These are phyloP conservation scores for Solanum piurae DNA, from an alignment of 257 asterid genomes.

Conservation along the genomic window DNA sequence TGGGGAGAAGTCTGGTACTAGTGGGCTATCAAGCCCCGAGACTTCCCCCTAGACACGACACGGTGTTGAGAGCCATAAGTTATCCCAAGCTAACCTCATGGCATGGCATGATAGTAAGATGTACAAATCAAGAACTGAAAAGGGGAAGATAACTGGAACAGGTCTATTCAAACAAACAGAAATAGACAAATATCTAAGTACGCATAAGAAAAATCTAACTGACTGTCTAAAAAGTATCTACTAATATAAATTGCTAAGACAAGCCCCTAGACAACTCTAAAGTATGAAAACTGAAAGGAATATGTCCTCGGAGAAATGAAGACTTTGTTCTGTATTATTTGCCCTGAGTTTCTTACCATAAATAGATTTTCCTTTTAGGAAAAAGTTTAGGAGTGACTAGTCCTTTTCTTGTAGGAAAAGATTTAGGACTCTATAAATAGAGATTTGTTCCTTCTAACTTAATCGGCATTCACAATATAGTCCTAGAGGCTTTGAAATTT, in stretches of 20 bases:
- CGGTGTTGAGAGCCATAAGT: not conserved
- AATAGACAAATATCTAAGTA: not conserved
- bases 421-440: too few relatives aligned
- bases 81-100: not conserved
- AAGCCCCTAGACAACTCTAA: not conserved
- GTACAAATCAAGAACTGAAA: not conserved
- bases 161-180: not conserved
- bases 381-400: too few relatives aligned
- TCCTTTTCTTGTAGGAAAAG: too few relatives aligned
- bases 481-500: too few relatives aligned
- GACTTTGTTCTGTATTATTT: too few relatives aligned
- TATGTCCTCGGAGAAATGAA: too few relatives aligned
- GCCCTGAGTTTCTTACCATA: too few relatives aligned
- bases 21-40: not conserved
- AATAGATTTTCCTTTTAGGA: too few relatives aligned
- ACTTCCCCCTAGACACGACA: not conserved
- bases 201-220: not conserved
- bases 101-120: not conserved
- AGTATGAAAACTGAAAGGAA: not conserved
- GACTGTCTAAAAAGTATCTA: too few relatives aligned
- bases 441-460: too few relatives aligned
- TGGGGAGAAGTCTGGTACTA: not conserved
- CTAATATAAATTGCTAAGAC: too few relatives aligned
- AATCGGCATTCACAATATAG: too few relatives aligned
- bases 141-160: not conserved